Base-by-base conservation (phyloP, 2,329 filamentous ascomycete species). In the Colletotrichum sp. region DNA sequence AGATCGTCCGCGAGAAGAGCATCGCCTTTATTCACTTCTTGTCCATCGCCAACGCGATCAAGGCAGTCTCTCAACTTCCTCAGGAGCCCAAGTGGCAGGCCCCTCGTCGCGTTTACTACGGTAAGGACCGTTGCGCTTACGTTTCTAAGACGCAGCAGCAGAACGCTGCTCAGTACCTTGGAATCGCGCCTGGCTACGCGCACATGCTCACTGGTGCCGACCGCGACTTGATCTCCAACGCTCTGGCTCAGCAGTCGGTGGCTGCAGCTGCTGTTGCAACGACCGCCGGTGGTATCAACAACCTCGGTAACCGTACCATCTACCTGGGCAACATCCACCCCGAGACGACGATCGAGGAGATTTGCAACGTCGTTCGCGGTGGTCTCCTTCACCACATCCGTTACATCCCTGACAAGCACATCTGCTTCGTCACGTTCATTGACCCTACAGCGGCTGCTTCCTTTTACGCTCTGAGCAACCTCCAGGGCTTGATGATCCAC, bases 141-240 rank as follows among this genome's bases (percentile, higher is more conserved):
- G 96, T 99, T 69, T 99, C 97, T 76, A 99, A 99, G 91, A 99
- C 97, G 0, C 97, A 99, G 87, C 97, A 99, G 88, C 97, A 99
- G 87, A 99, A 99, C 82, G 97, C 97, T 9, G 97, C 97, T 39
- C 97, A 99, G 86, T 99, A 99, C 84, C 91, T 99, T 28, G 97
- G 97, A 71, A 99, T 99, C 81, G 96, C 97, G 24, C 97, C 97
- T 49, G 96, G 96, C 32, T 98, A 99, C 82, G 96, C 97, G 24
- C 96, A 99, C 84, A 96, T 98, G 85, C 90, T 99, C 79, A 99
- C 98, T 80, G 96, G 96, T 66, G 96, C 96, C 69, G 97, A 99
- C 84, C 95, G 96, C 67, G 97, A 99, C 82, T 90, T 99, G 80
- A 99, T 99, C 83, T 98, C 96, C 21, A 99, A 95, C 82, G 96